phyloP scores from a whole-genome alignment of 1,284 basidiomycete genomes.

The Waitea zeae region DNA sequence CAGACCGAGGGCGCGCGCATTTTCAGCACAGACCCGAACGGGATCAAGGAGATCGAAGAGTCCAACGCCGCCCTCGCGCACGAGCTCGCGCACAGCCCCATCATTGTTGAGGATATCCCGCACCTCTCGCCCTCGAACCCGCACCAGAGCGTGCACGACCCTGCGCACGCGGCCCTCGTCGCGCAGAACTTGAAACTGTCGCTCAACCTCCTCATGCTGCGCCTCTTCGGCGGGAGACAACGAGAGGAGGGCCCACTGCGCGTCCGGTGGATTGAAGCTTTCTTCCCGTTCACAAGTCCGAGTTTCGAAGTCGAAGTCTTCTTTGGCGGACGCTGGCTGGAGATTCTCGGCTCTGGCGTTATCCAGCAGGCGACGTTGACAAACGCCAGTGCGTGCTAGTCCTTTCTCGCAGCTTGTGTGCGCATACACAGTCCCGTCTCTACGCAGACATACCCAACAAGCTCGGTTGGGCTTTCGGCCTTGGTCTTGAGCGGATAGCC shows the following conservation, averaged over 20 bases:
- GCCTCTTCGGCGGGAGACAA: conserved; percentile 55
- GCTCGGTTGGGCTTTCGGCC: conserved; percentile 95
- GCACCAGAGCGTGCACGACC: conserved; percentile 64
- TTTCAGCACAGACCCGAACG: conserved; percentile 35
- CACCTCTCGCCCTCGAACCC: conserved; percentile 65
- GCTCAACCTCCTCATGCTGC: conserved; percentile 77
- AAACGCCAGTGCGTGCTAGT: conserved; percentile 50
- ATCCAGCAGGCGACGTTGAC: conserved; percentile 82
- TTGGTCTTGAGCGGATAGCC: conserved; percentile 93
- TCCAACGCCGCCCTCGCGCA: conserved; percentile 47
- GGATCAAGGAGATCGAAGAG: conserved; percentile 40
- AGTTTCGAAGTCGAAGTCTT: conserved; percentile 98
- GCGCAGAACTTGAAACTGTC: conserved; percentile 82
- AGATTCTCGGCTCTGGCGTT: conserved; percentile 91
- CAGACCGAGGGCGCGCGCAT: conserved; percentile 94
- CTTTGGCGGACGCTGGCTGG: conserved; percentile 93
- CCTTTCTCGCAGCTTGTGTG: conserved; percentile 1
- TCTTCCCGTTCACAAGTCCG: conserved; percentile 95
- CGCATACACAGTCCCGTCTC: conserved; percentile 4
- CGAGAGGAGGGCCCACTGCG: conserved; percentile 50
- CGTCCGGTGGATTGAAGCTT: conserved; percentile 95
- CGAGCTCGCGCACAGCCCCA: conserved; percentile 49
- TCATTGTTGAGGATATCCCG: conserved; percentile 78
- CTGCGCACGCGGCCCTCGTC: conserved; percentile 51
- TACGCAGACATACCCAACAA: conserved; percentile 58